These are phyloP conservation scores for Erysiphe pulchra DNA, from an alignment of 2,329 filamentous ascomycete species.

Conservation along the genomic window DNA sequence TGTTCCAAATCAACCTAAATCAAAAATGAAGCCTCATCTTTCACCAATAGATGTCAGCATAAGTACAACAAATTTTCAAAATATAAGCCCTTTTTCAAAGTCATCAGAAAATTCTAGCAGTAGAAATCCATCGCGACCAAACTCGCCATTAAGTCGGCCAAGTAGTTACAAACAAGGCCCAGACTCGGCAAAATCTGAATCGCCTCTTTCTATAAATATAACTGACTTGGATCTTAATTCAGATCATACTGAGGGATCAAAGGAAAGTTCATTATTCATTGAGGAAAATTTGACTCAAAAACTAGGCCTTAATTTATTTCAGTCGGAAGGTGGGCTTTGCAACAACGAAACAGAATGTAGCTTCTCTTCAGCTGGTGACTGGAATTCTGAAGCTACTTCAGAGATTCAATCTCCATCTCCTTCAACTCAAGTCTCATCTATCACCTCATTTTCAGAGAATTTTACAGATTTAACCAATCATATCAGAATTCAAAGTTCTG, in stretches of 20 bases:
- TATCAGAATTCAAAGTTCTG: neutral
- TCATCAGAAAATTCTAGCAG: neutral
- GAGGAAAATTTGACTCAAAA: neutral
- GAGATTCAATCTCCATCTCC: conserved; percentile 38
- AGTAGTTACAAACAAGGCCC: neutral
- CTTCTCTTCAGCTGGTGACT: conserved; percentile 29
- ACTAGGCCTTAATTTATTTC: neutral
- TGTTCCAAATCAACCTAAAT: neutral
- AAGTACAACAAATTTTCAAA: no score
- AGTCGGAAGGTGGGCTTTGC: conserved; percentile 19
- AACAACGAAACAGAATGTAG: conserved; percentile 38
- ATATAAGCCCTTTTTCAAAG: neutral
- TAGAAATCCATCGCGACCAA: neutral
- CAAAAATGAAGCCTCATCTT: neutral
- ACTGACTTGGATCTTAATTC: neutral
- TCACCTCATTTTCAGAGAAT: conserved; percentile 19
- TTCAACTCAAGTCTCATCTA: conserved; percentile 38
- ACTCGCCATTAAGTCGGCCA: neutral
- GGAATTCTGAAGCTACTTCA: conserved; percentile 35
- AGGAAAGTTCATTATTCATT: neutral
- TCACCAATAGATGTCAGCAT: neutral
- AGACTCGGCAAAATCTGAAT: neutral
- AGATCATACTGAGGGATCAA: neutral
- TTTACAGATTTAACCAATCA: neutral
- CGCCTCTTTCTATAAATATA: neutral